Percentiles rank a stretch among this genome's conserved stretches.
Evolutionary conservation across 2,329 filamentous ascomycete genomes (phyloP).

Genomic region (Alternaria sp.): DNA sequence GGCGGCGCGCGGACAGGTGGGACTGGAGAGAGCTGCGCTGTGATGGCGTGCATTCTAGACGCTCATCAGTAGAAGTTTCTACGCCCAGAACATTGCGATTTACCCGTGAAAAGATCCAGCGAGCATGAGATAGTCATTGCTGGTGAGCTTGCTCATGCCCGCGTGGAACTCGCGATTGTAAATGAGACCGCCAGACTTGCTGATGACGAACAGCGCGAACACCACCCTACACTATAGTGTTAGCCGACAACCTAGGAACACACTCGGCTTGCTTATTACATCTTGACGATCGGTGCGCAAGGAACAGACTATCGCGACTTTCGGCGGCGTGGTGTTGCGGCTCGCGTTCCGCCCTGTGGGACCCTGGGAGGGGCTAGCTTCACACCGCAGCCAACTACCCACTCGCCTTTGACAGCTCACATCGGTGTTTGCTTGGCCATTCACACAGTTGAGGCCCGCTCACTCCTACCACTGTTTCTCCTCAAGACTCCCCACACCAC

Average conservation of each 20-base stretch:
- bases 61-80: neutral
- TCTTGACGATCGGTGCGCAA: conserved; percentile 7
- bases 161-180: conserved; percentile 95
- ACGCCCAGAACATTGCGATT: neutral
- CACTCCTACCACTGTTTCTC: neutral
- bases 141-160: conserved; percentile 83
- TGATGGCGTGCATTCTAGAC: conserved; percentile 68
- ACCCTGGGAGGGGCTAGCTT: neutral
- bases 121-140: conserved; percentile 95
- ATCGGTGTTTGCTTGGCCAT: conserved; percentile 5
- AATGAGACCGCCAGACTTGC: conserved; percentile 95
- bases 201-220: conserved; percentile 95
- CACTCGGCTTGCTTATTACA: conserved; percentile 14
- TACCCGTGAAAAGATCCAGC: conserved; percentile 97
- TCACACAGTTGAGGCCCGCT: neutral
- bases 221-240: conserved; percentile 72
- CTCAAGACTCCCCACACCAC: neutral
- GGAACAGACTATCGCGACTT: conserved; percentile 3
- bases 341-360: neutral
- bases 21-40: conserved; percentile 50
- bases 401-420: conserved; percentile 9
- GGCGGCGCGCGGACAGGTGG: conserved; percentile 30
- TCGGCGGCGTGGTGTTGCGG: conserved; percentile 13
- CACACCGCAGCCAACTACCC: conserved; percentile 3
- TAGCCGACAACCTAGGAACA: neutral